Evolutionary conservation across 2,329 filamentous ascomycete species (phyloP).

Genomic region (Fusarium denticulatum): DNA sequence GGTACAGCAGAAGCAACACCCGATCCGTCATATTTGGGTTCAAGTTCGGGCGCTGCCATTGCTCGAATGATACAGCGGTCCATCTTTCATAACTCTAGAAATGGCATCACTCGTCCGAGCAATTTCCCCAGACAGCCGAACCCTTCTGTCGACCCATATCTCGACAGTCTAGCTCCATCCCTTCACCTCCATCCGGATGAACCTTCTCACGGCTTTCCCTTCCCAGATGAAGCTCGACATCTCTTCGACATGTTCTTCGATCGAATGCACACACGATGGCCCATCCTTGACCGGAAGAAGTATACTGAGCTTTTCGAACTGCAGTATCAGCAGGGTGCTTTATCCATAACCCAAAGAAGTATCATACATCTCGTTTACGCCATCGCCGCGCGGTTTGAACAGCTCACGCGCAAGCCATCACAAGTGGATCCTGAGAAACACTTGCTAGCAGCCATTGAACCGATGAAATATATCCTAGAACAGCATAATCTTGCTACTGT

Average conservation of each 20-base stretch:
- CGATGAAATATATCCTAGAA: neutral
- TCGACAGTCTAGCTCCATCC: fast-evolving
- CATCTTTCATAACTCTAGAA: neutral
- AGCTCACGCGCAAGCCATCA: neutral
- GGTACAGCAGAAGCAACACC: neutral
- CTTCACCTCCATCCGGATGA: neutral
- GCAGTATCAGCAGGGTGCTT: neutral
- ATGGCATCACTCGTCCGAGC: neutral
- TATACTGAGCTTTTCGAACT: neutral
- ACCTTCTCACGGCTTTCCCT: neutral
- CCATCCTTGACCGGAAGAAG: neutral
- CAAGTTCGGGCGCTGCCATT: neutral
- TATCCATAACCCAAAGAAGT: neutral
- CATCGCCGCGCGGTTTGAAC: neutral
- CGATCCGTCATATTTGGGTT: neutral
- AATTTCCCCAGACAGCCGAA: neutral
- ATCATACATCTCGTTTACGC: neutral
- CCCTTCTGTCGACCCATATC: neutral
- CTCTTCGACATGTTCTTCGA: neutral
- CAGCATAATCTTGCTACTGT: neutral
- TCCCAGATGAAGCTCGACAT: neutral
- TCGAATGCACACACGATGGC: neutral
- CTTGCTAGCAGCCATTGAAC: neutral
- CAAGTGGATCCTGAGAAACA: neutral
- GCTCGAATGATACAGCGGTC: neutral